Conservation (phyloP, 768 basidiomycete genomes). For the Boletus rubroflammeus region DNA sequence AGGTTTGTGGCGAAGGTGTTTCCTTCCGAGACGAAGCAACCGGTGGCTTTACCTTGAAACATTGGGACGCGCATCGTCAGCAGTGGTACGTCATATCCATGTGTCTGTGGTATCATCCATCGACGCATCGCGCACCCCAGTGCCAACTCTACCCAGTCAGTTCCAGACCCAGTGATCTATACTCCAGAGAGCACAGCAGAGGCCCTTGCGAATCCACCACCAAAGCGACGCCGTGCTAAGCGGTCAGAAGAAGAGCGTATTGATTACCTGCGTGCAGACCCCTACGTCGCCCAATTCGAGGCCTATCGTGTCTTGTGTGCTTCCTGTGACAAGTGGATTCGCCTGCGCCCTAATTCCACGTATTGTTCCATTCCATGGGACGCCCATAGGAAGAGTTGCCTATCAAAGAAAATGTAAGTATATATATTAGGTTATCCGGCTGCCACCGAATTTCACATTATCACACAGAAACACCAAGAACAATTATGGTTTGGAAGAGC, state of each 20-base stretch:
- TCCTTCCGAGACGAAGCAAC: slow-evolving; percentile 64
- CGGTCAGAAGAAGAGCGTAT: slow-evolving; percentile 77
- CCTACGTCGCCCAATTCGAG: slow-evolving; percentile 78
- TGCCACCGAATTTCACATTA: slow-evolving; percentile 6
- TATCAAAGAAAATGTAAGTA: slow-evolving; percentile 71
- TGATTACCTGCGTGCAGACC: slow-evolving; percentile 62
- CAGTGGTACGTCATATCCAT: slow-evolving; percentile 45
- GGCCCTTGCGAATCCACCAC: slow-evolving; percentile 44
- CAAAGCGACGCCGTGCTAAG: slow-evolving; percentile 70
- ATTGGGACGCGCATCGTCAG: slow-evolving; percentile 65
- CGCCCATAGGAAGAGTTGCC: slow-evolving; percentile 77
- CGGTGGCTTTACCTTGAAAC: slow-evolving; percentile 61
- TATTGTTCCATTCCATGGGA: slow-evolving; percentile 90
- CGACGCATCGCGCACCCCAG: slow-evolving; percentile 17
- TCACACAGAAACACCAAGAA: slow-evolving; percentile 41
- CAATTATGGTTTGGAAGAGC: slow-evolving; percentile 56
- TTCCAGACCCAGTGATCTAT: slow-evolving; percentile 39
- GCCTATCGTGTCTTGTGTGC: slow-evolving; percentile 77
- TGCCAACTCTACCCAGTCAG: slow-evolving; percentile 30
- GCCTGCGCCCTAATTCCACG: slow-evolving; percentile 80
- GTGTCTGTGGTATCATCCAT: background rate
- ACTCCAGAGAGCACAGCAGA: slow-evolving; percentile 42
- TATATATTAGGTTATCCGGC: slow-evolving; percentile 5
- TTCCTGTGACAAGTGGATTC: slow-evolving; percentile 82
- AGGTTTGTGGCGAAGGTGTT: slow-evolving; percentile 56